A percentile compares a stretch with the other conserved stretches of the same genome.
Evolutionary conservation across 768 basidiomycete genomes (phyloP).

Genomic region (Suillus luteus): DNA sequence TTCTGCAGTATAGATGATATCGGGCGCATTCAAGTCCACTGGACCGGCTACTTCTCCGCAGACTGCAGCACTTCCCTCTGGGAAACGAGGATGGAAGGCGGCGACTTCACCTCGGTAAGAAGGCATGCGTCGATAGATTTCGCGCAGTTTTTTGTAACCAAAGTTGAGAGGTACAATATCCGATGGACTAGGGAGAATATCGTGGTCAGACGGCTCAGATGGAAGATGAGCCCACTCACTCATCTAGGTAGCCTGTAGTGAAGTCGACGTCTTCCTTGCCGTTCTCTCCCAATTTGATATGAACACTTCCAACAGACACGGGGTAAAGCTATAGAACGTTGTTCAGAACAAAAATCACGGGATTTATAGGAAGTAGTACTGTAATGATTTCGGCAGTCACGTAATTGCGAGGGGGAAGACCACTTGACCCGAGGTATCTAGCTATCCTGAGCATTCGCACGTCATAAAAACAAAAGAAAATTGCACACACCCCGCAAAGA

Average conservation of each 20-base stretch:
- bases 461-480: not conserved
- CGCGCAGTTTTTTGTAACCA: slow-evolving; percentile 31
- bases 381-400: slow-evolving; percentile 30
- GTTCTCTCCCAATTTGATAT: slow-evolving; percentile 45
- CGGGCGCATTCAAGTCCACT: slow-evolving; percentile 27
- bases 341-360: not conserved
- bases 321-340: slow-evolving; percentile 39
- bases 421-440: slow-evolving; percentile 1
- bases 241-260: slow-evolving; percentile 48
- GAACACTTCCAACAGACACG: slow-evolving; percentile 46
- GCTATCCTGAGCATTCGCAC: not conserved
- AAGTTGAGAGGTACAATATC: slow-evolving; percentile 31
- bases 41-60: slow-evolving; percentile 23
- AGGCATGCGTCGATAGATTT: slow-evolving; percentile 43
- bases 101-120: slow-evolving; percentile 38
- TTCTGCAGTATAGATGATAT: slow-evolving; percentile 35
- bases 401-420: slow-evolving; percentile 19
- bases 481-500: slow-evolving; percentile 12
- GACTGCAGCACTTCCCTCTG: slow-evolving; percentile 30
- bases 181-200: slow-evolving; percentile 18
- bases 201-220: not conserved
- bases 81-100: slow-evolving; percentile 19
- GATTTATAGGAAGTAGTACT: slow-evolving; percentile 23
- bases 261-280: slow-evolving; percentile 44
- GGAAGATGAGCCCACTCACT: slow-evolving; percentile 34